Base-by-base conservation (phyloP, 2,329 filamentous ascomycete genomes). In the Botrytis aclada region DNA sequence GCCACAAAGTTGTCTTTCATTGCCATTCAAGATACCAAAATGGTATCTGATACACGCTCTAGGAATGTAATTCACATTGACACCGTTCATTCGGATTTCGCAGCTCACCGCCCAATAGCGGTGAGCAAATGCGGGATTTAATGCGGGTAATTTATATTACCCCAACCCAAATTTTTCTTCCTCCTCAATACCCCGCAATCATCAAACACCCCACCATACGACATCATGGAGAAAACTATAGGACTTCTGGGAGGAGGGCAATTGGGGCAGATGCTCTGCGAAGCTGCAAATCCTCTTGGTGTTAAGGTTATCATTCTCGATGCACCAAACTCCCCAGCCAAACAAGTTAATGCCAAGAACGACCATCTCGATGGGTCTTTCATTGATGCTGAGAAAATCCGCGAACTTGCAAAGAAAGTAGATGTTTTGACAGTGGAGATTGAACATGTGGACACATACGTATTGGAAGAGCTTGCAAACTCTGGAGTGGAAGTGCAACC, bases 381-480 rank as follows among this genome's bases (percentile, higher is more conserved):
- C 87, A 95, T 94, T 81, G 92, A 97, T 77, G 85, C 91, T 0
- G 88, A 88, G 47, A 91, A 93, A 76, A 94, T 98, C 76, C 89
- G 90, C 61, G 87, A 93, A 81, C 86, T 98, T n/a, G 94, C 95
- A 3, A 84, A 87, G 56, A 84, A 86, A 47, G 94, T 90, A 78
- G 93, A 97, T 81, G 89, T 97, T 25, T 85, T 98, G 74, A 98
- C 94, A 0, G 93, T 97, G 22, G 95, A 98, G 83, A 98, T 97
- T 76, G 95, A 98, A 85, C 95, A 98, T 83, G 92, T 98, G 73
- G 90, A 98, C 82, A 96, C 94, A n/a, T 86, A 93, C 70, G 91
- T 96, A 37, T 87, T 98, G 7, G 93, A 97, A 82, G 93, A 97
- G 80, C 89, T 98, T 73, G 89, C 88, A 7, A 88, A 88, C 25